These are phyloP conservation scores for Trichophyton mentagrophytes DNA, from an alignment of 2,329 filamentous ascomycete genomes.

Conservation along the genomic window DNA sequence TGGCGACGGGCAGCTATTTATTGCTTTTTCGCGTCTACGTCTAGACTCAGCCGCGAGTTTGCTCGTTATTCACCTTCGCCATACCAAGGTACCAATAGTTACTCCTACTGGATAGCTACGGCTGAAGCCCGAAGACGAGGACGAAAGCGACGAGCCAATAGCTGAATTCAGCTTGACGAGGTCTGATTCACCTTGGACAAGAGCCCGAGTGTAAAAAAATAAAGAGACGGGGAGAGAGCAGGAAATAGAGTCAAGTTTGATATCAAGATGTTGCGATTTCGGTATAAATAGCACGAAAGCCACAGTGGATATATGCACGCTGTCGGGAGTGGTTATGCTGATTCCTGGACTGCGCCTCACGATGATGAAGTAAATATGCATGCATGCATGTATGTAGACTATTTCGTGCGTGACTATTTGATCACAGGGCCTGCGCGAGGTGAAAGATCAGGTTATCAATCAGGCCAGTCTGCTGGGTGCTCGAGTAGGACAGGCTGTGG, in stretches of 20 bases:
- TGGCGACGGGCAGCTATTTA: neutral
- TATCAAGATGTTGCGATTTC: neutral
- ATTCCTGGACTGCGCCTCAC: neutral
- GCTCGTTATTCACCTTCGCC: neutral
- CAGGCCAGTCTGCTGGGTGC: neutral
- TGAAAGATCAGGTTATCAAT: neutral
- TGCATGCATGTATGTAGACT: neutral
- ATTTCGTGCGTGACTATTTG: neutral
- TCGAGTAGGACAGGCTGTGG: neutral
- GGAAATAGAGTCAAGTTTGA: neutral
- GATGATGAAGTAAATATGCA: neutral
- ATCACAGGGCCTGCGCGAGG: neutral
- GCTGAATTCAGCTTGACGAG: neutral
- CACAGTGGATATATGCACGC: neutral
- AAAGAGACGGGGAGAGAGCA: neutral
- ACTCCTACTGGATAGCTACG: no score
- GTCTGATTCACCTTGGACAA: neutral
- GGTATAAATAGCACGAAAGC: conserved; percentile 1
- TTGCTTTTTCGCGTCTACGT: neutral
- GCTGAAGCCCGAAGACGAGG: neutral
- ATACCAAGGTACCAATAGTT: no score
- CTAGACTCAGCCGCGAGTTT: conserved; percentile 1
- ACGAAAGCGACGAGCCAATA: neutral
- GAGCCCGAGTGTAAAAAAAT: neutral
- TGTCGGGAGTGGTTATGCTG: neutral